Evolutionary conservation across 2,329 filamentous ascomycete genomes (phyloP), one percentile per base, ranked within the genome.

Genomic region (Elsinoe batatas): DNA sequence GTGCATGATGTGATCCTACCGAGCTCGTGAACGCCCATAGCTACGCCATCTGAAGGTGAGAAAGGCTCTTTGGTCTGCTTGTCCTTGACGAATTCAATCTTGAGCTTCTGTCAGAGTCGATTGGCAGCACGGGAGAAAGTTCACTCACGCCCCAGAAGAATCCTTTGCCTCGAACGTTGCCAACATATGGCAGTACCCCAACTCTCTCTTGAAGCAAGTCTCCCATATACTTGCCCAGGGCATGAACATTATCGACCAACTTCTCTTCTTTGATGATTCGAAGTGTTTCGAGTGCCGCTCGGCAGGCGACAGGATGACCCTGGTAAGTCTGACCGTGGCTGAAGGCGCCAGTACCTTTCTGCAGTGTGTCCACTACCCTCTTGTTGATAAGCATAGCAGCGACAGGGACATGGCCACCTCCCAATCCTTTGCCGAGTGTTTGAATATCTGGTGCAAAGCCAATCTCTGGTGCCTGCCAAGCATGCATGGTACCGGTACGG

Each of bases 361-460:
- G 40, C 11, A 83, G 67, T 1, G 71, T 69, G 17, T 79, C 67
- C 15, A 79, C 70, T 3, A 87, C 72, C n/a, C 68, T 72, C 1
- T 70, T 63, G 17, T 75, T 75, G 1, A 81, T 72, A 1, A 88
- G 70, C 18, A 86, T 71, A 0, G 75, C 83, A 0, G 83, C 80
- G 7, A 86, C 73, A 0, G 82, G 77, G 38, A 75, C 74, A 58
- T 81, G 85, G 0, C 85, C 84, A 15, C 77, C 83, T 0, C 79
- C 82, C 0, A 88, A 72, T 0, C 80, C 81, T 65, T 88, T 88
- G 0, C 81, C 85, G 8, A 86, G 70, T 0, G 82, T 81, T 65
- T 84, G 77, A 3, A 88, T 75, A 62, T 88, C 84, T 0, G 84
- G 84, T 1, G 75, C 73, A 4, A 79, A 71, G 0, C 69, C 75